These are phyloP conservation scores for Crithidia bombi DNA, from an alignment of 208 protist species.

Conservation along the genomic window DNA sequence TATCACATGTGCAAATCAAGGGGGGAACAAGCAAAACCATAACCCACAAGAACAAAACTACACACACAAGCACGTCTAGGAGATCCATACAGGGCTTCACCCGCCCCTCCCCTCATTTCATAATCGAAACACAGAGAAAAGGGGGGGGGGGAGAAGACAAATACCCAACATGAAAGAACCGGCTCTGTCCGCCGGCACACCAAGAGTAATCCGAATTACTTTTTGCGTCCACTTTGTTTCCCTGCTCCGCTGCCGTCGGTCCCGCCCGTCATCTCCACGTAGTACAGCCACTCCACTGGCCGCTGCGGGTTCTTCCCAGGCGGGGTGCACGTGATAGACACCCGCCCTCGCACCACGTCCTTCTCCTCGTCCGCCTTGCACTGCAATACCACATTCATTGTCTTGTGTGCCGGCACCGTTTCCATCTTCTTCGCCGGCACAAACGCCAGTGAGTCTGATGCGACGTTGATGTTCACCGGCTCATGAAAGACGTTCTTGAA, in stretches of 20 bases:
- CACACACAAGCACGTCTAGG: too few relatives aligned
- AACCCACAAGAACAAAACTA: too few relatives aligned
- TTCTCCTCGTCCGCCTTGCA: constrained; percentile 62
- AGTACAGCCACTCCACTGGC: constrained; percentile 89
- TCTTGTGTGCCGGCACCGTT: constrained; percentile 83
- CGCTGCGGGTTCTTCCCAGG: constrained; percentile 36
- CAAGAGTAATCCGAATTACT: too few relatives aligned
- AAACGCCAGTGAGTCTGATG: constrained; percentile 88
- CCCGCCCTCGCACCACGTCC: constrained; percentile 32
- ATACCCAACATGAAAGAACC: too few relatives aligned
- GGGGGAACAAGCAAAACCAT: too few relatives aligned
- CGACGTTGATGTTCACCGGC: constrained; percentile 71
- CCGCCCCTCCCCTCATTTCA: too few relatives aligned
- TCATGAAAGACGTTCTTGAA: constrained; percentile 96
- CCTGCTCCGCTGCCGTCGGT: constrained; percentile 17
- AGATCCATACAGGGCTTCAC: too few relatives aligned
- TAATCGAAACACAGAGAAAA: too few relatives aligned
- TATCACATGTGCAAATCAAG: too few relatives aligned
- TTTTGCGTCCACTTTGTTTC: constrained; percentile 27
- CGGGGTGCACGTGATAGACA: constrained; percentile 46
- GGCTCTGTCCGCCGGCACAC: too few relatives aligned
- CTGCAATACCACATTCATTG: constrained; percentile 68
- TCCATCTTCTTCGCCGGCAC: constrained; percentile 82
- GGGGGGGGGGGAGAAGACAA: too few relatives aligned
- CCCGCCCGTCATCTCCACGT: constrained; percentile 59